phyloP scores from a whole-genome alignment of 768 basidiomycete genomes.

The Phlebiopsis gigantea region DNA sequence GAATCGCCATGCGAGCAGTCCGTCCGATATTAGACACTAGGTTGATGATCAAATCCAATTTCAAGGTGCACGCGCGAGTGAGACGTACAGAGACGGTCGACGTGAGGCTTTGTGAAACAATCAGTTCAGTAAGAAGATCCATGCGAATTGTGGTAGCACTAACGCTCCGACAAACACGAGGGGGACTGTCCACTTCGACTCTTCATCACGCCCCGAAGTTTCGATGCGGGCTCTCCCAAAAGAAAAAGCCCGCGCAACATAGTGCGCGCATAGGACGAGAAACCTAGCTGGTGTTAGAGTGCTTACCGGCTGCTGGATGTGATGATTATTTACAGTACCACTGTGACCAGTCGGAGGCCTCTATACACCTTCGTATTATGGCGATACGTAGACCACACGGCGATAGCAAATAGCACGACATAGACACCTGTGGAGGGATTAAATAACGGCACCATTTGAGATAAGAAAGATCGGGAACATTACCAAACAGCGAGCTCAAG shows the following conservation, averaged over 20 bases:
- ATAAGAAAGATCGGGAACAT: neutral
- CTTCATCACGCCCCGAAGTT: constrained; percentile 10
- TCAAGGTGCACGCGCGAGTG: no score
- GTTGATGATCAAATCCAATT: neutral
- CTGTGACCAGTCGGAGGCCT: constrained; percentile 16
- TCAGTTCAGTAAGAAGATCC: neutral
- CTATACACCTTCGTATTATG: constrained; percentile 1
- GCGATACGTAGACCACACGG: constrained; percentile 18
- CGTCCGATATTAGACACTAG: constrained; percentile 22
- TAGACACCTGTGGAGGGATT: constrained; percentile 16
- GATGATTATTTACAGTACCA: constrained; percentile 16
- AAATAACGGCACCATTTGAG: neutral
- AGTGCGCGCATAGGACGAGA: constrained; percentile 17
- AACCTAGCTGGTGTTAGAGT: no score
- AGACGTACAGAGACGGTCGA: constrained; percentile 14
- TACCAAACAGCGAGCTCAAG: constrained; percentile 10
- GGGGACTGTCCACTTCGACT: constrained; percentile 17
- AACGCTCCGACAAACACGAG: constrained; percentile 14
- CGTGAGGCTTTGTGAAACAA: constrained; percentile 8
- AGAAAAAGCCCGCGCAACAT: constrained; percentile 17
- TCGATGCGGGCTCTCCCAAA: constrained; percentile 17
- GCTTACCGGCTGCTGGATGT: no score
- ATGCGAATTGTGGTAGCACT: neutral
- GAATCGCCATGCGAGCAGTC: constrained; percentile 24
- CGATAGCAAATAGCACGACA: constrained; percentile 17